Conservation (phyloP, 306 rosid genomes). For the Prunus dulcis region DNA sequence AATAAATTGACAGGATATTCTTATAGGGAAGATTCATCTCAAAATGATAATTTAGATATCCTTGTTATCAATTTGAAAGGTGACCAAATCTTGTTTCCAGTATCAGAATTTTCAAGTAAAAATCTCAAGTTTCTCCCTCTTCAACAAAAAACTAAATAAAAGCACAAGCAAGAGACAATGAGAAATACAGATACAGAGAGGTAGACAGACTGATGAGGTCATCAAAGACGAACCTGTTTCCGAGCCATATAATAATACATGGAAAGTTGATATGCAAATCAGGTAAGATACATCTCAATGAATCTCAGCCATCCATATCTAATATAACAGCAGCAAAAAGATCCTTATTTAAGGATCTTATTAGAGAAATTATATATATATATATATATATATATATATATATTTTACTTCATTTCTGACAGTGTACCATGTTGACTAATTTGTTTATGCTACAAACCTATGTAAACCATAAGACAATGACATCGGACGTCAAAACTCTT, state of each 20-base stretch:
- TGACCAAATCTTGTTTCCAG: not conserved
- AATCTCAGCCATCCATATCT: not conserved
- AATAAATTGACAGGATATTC: not conserved
- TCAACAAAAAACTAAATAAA: not conserved
- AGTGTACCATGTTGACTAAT: not conserved
- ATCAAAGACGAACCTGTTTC: not conserved
- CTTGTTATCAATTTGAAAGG: not conserved
- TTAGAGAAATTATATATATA: not conserved
- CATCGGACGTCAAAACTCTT: slow-evolving; percentile 1
- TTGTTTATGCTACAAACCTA: not conserved
- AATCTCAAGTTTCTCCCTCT: not conserved
- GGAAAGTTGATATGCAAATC: not conserved
- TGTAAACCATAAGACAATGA: not conserved
- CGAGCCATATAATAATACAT: not conserved
- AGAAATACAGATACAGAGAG: not conserved
- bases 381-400: not conserved
- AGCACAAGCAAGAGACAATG: not conserved
- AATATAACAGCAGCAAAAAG: not conserved
- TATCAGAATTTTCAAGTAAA: not conserved
- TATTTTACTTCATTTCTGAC: not conserved
- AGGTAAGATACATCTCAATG: not conserved
- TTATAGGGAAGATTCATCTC: not conserved
- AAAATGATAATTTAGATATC: not conserved
- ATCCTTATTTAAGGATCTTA: not conserved
- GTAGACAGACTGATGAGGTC: not conserved